Percentiles rank a stretch among this genome's conserved stretches.
These are phyloP conservation scores for Gossypium sturtianum DNA, from an alignment of 345 rosid species.

Conservation along the genomic window DNA sequence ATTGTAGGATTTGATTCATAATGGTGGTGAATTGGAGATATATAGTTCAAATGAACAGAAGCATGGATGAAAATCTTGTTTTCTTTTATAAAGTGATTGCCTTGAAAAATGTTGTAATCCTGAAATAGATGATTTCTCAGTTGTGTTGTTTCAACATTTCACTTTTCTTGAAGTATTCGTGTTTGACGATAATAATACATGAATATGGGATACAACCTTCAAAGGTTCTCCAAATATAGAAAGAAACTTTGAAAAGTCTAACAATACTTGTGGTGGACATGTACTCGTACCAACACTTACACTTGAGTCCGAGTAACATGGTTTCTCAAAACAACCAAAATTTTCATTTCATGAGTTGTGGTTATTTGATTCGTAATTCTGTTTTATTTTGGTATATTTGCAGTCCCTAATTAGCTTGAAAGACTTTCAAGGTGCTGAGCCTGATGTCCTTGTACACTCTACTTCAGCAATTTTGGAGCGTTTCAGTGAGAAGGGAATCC, in stretches of 20 bases:
- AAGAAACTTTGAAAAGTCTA: neutral
- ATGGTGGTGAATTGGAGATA: neutral
- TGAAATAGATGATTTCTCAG: neutral
- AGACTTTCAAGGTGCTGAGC: conserved; percentile 92
- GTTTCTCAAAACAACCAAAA: neutral
- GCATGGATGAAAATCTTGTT: neutral
- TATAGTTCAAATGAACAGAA: neutral
- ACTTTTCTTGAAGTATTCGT: neutral
- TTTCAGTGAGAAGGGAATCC: conserved; percentile 55
- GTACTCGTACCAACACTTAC: neutral
- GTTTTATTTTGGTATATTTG: conserved; percentile 21
- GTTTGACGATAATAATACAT: neutral
- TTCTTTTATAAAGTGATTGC: neutral
- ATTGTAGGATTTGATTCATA: neutral
- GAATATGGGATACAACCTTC: neutral
- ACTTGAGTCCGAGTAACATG: neutral
- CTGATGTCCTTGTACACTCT: conserved; percentile 70
- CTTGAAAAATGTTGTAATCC: neutral
- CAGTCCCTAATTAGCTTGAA: conserved; percentile 63
- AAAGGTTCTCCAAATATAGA: neutral
- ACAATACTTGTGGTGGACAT: neutral
- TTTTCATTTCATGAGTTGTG: neutral
- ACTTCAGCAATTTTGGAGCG: conserved; percentile 60
- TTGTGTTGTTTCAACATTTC: neutral
- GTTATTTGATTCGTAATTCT: conserved; percentile 9